Evolutionary conservation across 495 filamentous ascomycete species (phyloP), one percentile per base, ranked within the genome.

Genomic region (Aeminium ludgeri): DNA sequence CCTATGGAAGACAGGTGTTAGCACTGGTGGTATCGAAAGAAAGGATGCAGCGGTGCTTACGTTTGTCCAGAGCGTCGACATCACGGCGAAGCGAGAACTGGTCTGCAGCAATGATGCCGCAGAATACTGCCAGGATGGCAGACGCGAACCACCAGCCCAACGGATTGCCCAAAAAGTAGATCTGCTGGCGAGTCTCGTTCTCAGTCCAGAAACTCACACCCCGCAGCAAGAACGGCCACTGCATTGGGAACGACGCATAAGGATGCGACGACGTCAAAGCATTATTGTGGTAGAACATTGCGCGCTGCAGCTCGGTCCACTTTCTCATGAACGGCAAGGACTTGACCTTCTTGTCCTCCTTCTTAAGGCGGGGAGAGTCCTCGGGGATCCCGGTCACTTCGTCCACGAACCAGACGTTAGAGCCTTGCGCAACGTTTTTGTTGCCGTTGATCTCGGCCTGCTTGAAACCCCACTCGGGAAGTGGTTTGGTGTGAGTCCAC

Each of bases 181-280:
- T 97, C 63, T 97, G 89, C 62, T 89, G 80, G 20, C 82, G 74
- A 8, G 87, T 95, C 34, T 93, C 85, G 58, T 87, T 89, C 58
- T 97, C 80, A 8, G 89, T 97, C 89, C 89, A 97, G 76, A 97
- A 97, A 58, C 85, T 93, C 45, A 97, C 91, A 53, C 89, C 89
- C 10, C 91, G 77, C 29, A 97, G 67, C 46, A 97, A 68, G 74
- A 96, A 95, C 0, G 89, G 89, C 89, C 89, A 97, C 53, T 89
- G 80, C 63, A 86, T 82, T n/a, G 89, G 89, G 54, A 82, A 77
- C 48, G 80, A 89, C 19, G 89, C 76, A 54, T 97, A 97, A 1
- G 89, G 89, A 58, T 97, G 89, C 54, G 82, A 91, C 63, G 82
- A 87, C 28, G 89, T 97, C 56, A 97, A 64, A 47, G 89, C 86